phyloP scores from a whole-genome alignment of 2,329 filamentous ascomycete genomes.

The Graphilbum fragrans region DNA sequence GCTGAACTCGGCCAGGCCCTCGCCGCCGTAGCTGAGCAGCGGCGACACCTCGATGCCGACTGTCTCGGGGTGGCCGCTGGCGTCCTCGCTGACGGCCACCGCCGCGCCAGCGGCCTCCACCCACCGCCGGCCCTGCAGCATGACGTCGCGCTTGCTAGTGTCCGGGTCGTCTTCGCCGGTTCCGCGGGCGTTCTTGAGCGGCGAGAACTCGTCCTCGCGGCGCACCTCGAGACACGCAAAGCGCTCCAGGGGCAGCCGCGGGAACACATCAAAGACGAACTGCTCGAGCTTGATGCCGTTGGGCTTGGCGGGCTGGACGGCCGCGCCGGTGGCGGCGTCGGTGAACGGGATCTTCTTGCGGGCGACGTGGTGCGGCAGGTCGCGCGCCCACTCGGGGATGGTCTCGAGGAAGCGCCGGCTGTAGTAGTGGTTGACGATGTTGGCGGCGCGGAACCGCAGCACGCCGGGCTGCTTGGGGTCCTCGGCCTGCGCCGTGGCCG shows the following conservation, averaged over 20 bases:
- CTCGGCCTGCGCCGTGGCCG: constrained; percentile 75
- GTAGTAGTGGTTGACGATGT: constrained; percentile 99
- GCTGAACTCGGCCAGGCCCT: constrained; percentile 45
- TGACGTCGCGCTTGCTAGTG: constrained; percentile 82
- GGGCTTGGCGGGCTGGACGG: constrained; percentile 82
- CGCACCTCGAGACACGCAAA: constrained; percentile 95
- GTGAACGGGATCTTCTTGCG: constrained; percentile 95
- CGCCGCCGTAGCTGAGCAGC: constrained; percentile 74
- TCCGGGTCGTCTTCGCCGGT: constrained; percentile 88
- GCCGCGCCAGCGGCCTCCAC: constrained; percentile 64
- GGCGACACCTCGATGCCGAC: constrained; percentile 83
- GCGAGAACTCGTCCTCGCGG: constrained; percentile 96
- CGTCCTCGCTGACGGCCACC: constrained; percentile 32
- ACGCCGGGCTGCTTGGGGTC: constrained; percentile 70
- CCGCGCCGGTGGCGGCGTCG: constrained; percentile 63
- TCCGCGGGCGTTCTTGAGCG: constrained; percentile 79
- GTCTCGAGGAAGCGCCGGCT: constrained; percentile 84
- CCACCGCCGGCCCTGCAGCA: constrained; percentile 84
- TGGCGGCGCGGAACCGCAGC: constrained; percentile 92
- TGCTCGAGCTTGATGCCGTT: constrained; percentile 99
- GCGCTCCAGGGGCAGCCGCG: constrained; percentile 69
- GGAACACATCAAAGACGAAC: constrained; percentile 98
- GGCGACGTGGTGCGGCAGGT: constrained; percentile 88
- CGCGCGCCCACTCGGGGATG: constrained; percentile 75
- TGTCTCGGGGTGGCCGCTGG: constrained; percentile 44